Conservation (phyloP, 2,329 filamentous ascomycete genomes). For the Paecilomyces formosus region DNA sequence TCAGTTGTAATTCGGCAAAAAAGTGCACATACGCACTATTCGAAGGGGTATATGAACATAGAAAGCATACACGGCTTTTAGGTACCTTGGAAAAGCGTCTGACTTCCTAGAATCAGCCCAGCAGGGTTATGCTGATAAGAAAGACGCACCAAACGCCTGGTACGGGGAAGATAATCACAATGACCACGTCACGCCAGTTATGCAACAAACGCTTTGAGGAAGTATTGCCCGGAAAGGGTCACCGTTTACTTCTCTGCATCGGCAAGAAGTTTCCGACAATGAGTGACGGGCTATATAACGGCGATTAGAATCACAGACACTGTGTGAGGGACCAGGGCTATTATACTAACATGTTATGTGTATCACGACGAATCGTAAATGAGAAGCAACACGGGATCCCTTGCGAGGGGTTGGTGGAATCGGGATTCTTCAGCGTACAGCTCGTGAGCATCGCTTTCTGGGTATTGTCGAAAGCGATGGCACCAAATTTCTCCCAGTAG, state of each 20-base stretch:
- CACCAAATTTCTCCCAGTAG: slow-evolving; percentile 99
- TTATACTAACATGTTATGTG: slow-evolving; percentile 80
- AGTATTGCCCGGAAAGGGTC: slow-evolving; percentile 9
- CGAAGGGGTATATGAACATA: background rate
- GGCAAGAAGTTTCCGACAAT: slow-evolving; percentile 97
- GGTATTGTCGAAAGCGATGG: slow-evolving; percentile 87
- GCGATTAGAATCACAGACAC: slow-evolving; percentile 24
- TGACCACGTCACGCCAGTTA: background rate
- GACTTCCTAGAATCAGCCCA: background rate
- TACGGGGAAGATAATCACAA: slow-evolving; percentile 8
- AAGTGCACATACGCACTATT: background rate
- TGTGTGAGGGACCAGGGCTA: slow-evolving; percentile 6
- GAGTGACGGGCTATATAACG: slow-evolving; percentile 63
- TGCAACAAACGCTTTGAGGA: background rate
- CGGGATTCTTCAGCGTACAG: slow-evolving; percentile 80
- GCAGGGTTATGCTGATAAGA: background rate
- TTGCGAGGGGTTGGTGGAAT: slow-evolving; percentile 59
- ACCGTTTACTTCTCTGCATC: slow-evolving; percentile 56
- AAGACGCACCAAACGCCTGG: background rate
- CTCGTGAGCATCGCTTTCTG: slow-evolving; percentile 95
- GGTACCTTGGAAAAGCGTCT: background rate
- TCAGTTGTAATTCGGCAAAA: background rate
- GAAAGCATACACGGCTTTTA: background rate
- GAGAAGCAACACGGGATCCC: slow-evolving; percentile 93
- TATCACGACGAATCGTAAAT: slow-evolving; percentile 90